Evolutionary conservation across 1,139 yeast species (phyloP).

Genomic region (Hanseniaspora sp.): DNA sequence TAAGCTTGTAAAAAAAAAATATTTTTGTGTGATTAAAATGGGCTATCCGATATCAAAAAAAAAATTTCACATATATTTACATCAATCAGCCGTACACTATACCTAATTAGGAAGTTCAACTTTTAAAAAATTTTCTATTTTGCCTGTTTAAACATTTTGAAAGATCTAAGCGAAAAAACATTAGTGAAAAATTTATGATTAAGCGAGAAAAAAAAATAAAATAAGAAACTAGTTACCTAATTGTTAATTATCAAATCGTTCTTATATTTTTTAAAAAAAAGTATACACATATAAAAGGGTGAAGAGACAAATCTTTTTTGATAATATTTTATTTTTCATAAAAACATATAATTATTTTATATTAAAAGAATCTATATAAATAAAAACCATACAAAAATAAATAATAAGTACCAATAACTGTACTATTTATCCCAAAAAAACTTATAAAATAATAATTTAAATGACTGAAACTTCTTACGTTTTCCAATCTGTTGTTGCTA

Average conservation of each 20-base stretch:
- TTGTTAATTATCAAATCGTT: neutral
- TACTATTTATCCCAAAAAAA: neutral
- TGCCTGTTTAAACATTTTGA: neutral
- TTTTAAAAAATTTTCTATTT: neutral
- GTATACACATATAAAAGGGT: too few species aligned
- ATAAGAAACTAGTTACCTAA: neutral
- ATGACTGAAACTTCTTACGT: slow-evolving; percentile 27
- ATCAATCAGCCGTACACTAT: neutral
- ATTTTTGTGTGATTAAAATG: too few species aligned
- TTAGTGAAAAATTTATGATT: neutral
- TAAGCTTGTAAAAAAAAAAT: neutral
- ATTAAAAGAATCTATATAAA: neutral
- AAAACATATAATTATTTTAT: too few species aligned
- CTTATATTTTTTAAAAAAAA: too few species aligned
- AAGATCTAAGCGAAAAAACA: neutral
- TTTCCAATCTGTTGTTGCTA: slow-evolving; percentile 36
- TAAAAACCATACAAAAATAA: slow-evolving; percentile 1
- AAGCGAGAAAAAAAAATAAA: neutral
- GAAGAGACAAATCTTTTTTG: too few species aligned
- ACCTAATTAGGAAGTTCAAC: slow-evolving; percentile 1
- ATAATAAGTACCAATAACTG: neutral
- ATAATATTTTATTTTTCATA: too few species aligned
- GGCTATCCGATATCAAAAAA: too few species aligned
- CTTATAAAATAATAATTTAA: slow-evolving; percentile 5
- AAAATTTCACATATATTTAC: too few species aligned